Evolutionary conservation across 2,329 filamentous ascomycete genomes (phyloP).

Genomic region (Cercospora brassicicola): DNA sequence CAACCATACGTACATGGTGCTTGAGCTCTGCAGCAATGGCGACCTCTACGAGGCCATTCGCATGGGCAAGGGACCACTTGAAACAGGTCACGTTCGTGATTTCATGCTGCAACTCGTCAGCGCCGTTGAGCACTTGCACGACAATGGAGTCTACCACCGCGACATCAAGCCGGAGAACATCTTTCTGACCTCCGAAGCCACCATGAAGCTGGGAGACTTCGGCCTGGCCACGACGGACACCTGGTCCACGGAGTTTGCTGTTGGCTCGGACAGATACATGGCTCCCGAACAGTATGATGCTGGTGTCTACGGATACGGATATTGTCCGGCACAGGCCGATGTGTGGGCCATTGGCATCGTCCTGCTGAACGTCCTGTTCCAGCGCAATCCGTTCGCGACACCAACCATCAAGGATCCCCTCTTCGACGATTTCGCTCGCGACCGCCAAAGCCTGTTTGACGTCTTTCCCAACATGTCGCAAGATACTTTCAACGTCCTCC

Average conservation of each 20-base stretch:
- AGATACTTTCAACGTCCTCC: slow-evolving; percentile 92
- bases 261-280: slow-evolving; percentile 99
- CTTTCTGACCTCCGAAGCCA: slow-evolving; percentile 80
- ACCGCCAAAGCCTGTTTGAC: slow-evolving; percentile 95
- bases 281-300: slow-evolving; percentile 97
- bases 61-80: slow-evolving; percentile 78
- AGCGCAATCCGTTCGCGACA: slow-evolving; percentile 90
- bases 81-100: slow-evolving; percentile 93
- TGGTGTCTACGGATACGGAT: slow-evolving; percentile 67
- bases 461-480: slow-evolving; percentile 98
- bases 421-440: slow-evolving; percentile 87
- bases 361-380: slow-evolving; percentile 93
- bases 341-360: slow-evolving; percentile 98
- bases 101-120: slow-evolving; percentile 95
- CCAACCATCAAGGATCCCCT: slow-evolving; percentile 88
- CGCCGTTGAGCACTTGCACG: slow-evolving; percentile 86
- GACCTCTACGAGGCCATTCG: slow-evolving; percentile 98
- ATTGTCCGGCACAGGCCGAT: slow-evolving; percentile 89
- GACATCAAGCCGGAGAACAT: slow-evolving; percentile 99
- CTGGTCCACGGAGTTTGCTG: slow-evolving; percentile 89
- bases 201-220: slow-evolving; percentile 96
- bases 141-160: slow-evolving; percentile 87
- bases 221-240: slow-evolving; percentile 84
- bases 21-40: slow-evolving; percentile 93
- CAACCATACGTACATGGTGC: slow-evolving; percentile 83